A percentile compares a stretch with the other conserved stretches of the same genome.
Conservation (phyloP, 2,329 filamentous ascomycete genomes). For the Arthroderma sp. region DNA sequence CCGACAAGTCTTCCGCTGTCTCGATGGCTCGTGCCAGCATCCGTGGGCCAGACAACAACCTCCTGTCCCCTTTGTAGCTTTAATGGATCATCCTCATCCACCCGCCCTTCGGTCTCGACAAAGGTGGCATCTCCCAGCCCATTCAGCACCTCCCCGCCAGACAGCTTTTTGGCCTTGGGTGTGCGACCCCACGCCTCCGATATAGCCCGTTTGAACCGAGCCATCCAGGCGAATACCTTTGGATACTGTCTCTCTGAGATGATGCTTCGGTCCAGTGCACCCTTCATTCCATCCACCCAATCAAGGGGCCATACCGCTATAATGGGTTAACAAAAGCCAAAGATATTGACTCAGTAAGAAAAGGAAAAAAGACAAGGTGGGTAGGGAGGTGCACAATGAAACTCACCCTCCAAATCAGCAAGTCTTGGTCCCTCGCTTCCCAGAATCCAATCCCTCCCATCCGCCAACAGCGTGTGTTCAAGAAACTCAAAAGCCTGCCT, state of each 20-base stretch:
- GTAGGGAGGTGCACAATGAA: background rate
- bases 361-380: background rate
- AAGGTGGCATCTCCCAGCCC: conserved; percentile 32
- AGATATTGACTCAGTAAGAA: background rate
- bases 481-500: conserved; percentile 43
- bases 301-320: conserved; percentile 51
- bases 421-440: conserved; percentile 40
- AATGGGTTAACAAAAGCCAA: conserved; percentile 1
- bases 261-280: conserved; percentile 40
- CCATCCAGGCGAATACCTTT: conserved; percentile 49
- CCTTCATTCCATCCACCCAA: conserved; percentile 48
- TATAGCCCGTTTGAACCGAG: conserved; percentile 43
- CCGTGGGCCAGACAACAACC: conserved; percentile 49
- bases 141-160: conserved; percentile 34
- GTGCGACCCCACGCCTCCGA: conserved; percentile 28
- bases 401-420: conserved; percentile 52
- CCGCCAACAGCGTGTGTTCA: conserved; percentile 49
- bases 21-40: conserved; percentile 46
- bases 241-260: conserved; percentile 45
- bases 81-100: conserved; percentile 41
- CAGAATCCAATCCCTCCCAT: conserved; percentile 55
- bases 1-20: conserved; percentile 45
- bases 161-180: conserved; percentile 33
- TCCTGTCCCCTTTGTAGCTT: conserved; percentile 40
- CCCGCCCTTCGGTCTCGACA: conserved; percentile 30